Conservation (phyloP, 192 early-diverging fungal species). For the Coemansia sp. region DNA sequence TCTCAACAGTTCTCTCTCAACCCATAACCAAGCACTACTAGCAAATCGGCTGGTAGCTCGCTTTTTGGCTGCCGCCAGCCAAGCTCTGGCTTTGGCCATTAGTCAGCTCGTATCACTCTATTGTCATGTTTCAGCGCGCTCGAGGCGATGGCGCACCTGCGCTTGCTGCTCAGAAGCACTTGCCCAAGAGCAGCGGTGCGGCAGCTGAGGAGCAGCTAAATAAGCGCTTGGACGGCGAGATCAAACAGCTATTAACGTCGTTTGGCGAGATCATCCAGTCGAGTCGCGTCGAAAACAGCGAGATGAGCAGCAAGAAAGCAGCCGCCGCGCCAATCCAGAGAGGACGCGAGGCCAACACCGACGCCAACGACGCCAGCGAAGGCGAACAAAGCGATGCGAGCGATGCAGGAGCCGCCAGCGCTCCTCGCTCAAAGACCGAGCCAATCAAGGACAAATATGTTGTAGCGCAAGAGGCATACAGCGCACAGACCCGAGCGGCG, state of each 20-base stretch:
- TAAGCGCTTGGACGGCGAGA: constrained; percentile 37
- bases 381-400: background rate
- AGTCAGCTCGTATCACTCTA: background rate
- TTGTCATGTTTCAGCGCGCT: constrained; percentile 36
- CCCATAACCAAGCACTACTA: background rate
- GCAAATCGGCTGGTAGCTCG: background rate
- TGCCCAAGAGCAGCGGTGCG: constrained; percentile 27
- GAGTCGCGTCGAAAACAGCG: constrained; percentile 41
- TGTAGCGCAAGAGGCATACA: constrained; percentile 47
- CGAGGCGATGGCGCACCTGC: constrained; percentile 28
- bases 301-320: constrained; percentile 8
- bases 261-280: constrained; percentile 51
- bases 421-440: constrained; percentile 13
- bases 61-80: background rate
- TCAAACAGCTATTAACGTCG: constrained; percentile 49
- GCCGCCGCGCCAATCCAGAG: constrained; percentile 5
- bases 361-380: background rate
- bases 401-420: background rate
- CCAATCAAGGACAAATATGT: constrained; percentile 49
- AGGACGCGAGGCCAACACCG: constrained; percentile 3
- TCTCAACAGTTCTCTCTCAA: too few species aligned
- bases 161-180: constrained; percentile 29
- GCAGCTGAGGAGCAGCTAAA: constrained; percentile 44
- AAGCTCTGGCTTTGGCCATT: background rate
- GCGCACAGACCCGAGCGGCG: constrained; percentile 46